Base-by-base conservation (phyloP, 2,329 filamentous ascomycete genomes). In the Tothia fuscella region DNA sequence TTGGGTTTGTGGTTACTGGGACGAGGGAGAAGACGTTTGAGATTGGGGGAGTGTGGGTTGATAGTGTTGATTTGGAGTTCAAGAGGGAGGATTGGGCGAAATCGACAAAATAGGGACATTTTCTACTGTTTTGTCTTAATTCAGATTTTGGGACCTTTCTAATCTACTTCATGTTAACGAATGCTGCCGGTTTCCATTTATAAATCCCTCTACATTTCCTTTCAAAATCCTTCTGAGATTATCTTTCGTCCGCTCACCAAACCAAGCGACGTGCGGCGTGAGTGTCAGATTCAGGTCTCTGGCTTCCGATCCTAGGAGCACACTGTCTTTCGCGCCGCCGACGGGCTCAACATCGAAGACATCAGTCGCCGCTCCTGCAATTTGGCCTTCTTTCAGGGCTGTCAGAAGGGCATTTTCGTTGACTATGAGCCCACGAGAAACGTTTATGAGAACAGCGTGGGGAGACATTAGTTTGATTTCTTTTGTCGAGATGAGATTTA, bases 221-320 rank as follows among this genome's bases (percentile, higher is more conserved):
- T 63, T 67, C 28, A 68, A 47, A 13, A 65, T 60, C 24, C 55
- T 53, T 10, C 60, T 58, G 31, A 71, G 61, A 29, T 66, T 71
- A 33, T 61, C 55, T 44, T 67, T 56, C 4, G 68, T 73, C 47
- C 56, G 62, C 35, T 62, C 58, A 1, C 68, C 63, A 47, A 64
- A 66, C 71, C 71, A 75, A 1, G 72, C 71, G 29, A 72, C 46
- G 55, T 76, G 71, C 14, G 70, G 70, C 36, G 61, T 69, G 30
- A 71, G 48, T 0, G 70, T 63, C 45, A 76, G 52, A 45, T 72
- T 72, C 10, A 71, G 60, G 16, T 62, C 58, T 38, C 60, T 56
- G 2, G 57, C 56, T 14, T 67, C 65, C n/a, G 64, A 56, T 5
- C 56, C 50, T 19, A 71, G 49, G 34, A 72, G 52, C 14, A 16